Percentiles rank a stretch among this genome's conserved stretches.
phyloP scores from a whole-genome alignment of 1,284 basidiomycete genomes.

The Malassezia equina region DNA sequence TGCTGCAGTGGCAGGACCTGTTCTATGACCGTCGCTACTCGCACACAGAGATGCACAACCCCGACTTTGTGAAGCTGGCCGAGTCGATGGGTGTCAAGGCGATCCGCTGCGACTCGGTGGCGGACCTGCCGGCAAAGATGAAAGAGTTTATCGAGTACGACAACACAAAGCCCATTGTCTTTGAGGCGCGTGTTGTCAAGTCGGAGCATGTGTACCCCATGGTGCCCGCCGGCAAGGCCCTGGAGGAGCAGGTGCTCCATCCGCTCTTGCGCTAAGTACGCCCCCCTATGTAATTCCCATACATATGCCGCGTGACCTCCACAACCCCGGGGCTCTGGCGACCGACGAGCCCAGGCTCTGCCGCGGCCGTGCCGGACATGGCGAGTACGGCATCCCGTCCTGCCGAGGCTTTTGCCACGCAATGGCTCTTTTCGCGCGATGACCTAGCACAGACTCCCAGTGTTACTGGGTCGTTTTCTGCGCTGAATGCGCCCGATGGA shows the following conservation, averaged over 20 bases:
- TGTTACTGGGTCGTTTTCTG: constrained; percentile 1
- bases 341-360: neutral
- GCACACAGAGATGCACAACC: constrained; percentile 86
- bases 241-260: constrained; percentile 60
- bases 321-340: neutral
- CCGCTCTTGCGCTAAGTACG: constrained; percentile 14
- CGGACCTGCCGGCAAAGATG: constrained; percentile 85
- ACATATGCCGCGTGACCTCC: neutral
- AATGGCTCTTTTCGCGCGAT: constrained; percentile 12
- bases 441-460: constrained; percentile 15
- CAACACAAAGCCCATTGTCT: constrained; percentile 68
- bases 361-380: neutral
- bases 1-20: constrained; percentile 93
- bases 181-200: constrained; percentile 78
- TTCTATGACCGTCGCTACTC: constrained; percentile 92
- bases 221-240: constrained; percentile 79
- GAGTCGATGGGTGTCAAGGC: constrained; percentile 84
- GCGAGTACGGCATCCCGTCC: constrained; percentile 1
- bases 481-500: neutral
- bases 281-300: neutral
- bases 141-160: constrained; percentile 97
- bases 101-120: constrained; percentile 61
- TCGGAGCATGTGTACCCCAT: constrained; percentile 92
- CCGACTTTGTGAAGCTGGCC: constrained; percentile 81
- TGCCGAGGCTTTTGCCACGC: constrained; percentile 1